Base-by-base conservation (phyloP, 2,329 filamentous ascomycete species). In the Coniochaeta hoffmannii region DNA sequence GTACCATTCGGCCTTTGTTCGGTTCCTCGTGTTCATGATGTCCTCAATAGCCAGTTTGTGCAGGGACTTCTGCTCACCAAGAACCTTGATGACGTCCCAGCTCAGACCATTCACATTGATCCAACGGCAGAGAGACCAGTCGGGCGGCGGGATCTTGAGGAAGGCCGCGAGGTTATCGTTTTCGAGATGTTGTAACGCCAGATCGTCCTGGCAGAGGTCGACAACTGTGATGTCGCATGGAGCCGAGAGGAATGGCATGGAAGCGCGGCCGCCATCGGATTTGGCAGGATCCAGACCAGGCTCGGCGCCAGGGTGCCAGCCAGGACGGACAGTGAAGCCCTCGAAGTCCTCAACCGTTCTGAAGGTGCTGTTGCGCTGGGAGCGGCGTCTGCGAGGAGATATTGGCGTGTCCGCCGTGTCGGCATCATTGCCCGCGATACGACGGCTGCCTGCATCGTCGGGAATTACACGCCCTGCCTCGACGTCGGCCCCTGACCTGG, bases 81-180 rank as follows among this genome's bases (percentile, higher is more conserved):
- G 73, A 1, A 83, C 77, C 62, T 89, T 83, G 60, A 97, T 95
- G 2, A 97, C 91, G 71, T 97, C 93, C 89, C 90, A 97, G 63
- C 88, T 94, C 15, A 97, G 73, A 0, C 93, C 91, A 67, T 97
- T 97, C 64, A 97, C 85, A 63, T 93, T 96, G 72, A 97, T 94
- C 93, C 93, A 97, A n/a, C 93, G 81, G 65, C 90, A 95, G 57
- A 83, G 82, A 24, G 85, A 83, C 85, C 89, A 93, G 1, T 77
- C 72, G 31, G 86, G 81, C 62, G 85, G 80, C 2, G 85, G 83
- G 38, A 76, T 67, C n/a, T 79, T 72, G 55, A 97, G 68, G 57
- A 93, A 94, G 0, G 78, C 76, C 41, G 83, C 80, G 17, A 97
- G 76, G 2, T 76, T 78, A 4, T 80, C 77, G 64, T 97, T 97